These are phyloP conservation scores for Calonectria naviculata DNA, from an alignment of 2,329 filamentous ascomycete species.

Conservation along the genomic window DNA sequence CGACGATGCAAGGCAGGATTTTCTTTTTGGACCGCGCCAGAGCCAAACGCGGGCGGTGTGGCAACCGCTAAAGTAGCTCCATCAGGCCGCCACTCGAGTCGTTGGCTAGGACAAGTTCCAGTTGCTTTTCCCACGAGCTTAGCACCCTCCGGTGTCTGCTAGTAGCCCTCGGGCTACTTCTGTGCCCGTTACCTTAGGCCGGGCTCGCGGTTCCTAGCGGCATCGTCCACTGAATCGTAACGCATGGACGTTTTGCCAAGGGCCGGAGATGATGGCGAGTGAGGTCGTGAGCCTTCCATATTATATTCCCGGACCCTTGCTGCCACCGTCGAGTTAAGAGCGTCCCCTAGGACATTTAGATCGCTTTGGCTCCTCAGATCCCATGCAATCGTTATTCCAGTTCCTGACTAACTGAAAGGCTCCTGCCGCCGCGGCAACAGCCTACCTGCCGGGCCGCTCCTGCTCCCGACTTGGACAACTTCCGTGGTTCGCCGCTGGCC, in stretches of 20 bases:
- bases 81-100: slow-evolving; percentile 2
- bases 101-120: neutral
- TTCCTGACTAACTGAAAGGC: slow-evolving; percentile 3
- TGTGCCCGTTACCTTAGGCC: slow-evolving; percentile 4
- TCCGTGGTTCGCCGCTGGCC: neutral
- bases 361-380: neutral
- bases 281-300: neutral
- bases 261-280: neutral
- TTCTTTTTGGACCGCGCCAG: slow-evolving; percentile 37
- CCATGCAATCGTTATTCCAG: neutral
- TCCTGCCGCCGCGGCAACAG: slow-evolving; percentile 3
- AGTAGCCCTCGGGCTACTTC: neutral
- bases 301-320: slow-evolving; percentile 4
- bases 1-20: slow-evolving; percentile 10
- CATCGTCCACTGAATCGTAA: neutral
- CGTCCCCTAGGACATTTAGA: neutral
- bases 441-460: slow-evolving; percentile 14
- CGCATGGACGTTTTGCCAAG: neutral
- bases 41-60: slow-evolving; percentile 42
- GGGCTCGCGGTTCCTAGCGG: neutral
- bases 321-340: neutral
- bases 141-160: neutral
- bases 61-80: slow-evolving; percentile 32
- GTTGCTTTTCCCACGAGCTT: neutral
- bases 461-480: neutral